Percentiles rank a stretch among this genome's conserved stretches.
Conservation (phyloP, 2,329 filamentous ascomycete species). For the Claviceps monticola region DNA sequence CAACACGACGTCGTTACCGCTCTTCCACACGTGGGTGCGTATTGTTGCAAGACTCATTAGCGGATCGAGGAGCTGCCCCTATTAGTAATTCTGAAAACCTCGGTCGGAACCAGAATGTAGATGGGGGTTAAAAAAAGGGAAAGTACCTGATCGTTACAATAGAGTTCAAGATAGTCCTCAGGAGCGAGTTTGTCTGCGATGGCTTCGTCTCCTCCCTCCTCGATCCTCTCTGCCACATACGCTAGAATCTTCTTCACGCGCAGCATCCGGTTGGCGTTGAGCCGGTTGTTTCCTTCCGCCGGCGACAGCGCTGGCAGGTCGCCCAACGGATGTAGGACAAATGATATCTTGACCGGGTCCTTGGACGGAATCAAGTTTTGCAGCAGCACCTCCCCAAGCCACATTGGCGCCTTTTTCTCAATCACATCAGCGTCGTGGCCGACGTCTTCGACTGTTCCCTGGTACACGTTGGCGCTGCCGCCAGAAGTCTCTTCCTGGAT, state of each 20-base stretch:
- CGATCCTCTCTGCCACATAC: conserved; percentile 86
- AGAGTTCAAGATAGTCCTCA: conserved; percentile 88
- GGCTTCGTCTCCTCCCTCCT: conserved; percentile 48
- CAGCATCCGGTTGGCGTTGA: conserved; percentile 96
- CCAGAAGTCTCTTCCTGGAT: conserved; percentile 55
- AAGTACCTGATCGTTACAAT: conserved; percentile 78
- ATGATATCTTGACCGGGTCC: conserved; percentile 93
- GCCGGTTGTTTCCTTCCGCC: conserved; percentile 68
- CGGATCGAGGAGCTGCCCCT: conserved; percentile 47
- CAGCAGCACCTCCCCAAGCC: conserved; percentile 80
- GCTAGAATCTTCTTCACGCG: conserved; percentile 86
- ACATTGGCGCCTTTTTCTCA: conserved; percentile 76
- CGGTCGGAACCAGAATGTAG: too few relatives aligned
- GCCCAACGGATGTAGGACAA: conserved; percentile 71
- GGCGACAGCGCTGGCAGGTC: conserved; percentile 60
- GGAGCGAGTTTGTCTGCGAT: conserved; percentile 53
- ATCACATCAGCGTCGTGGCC: conserved; percentile 68
- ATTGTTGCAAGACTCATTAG: conserved; percentile 92
- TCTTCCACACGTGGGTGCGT: conserved; percentile 85
- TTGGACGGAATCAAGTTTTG: conserved; percentile 71
- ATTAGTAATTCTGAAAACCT: too few relatives aligned
- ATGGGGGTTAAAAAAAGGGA: too few relatives aligned
- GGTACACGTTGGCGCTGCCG: conserved; percentile 71
- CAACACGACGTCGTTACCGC: conserved; percentile 80
- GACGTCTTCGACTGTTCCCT: conserved; percentile 70